A percentile compares a stretch with the other conserved stretches of the same genome.
Conservation (phyloP, 805 yeast genomes). For the Vanderwaltozyma verrucispora region DNA sequence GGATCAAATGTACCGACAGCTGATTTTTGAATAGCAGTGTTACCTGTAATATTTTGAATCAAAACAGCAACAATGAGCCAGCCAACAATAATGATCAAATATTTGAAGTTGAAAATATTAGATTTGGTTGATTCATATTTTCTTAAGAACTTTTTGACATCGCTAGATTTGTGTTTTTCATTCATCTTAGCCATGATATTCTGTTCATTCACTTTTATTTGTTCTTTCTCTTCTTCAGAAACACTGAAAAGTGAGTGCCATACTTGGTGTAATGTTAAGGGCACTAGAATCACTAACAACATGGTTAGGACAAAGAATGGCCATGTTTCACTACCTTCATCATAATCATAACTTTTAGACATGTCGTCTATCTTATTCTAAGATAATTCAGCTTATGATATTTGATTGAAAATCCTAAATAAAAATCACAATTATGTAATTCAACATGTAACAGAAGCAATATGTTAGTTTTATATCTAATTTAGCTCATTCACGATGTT, state of each 20-base stretch:
- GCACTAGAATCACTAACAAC: conserved; percentile 55
- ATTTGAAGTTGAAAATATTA: conserved; percentile 13
- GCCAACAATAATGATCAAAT: conserved; percentile 35
- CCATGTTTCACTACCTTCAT: conserved; percentile 87
- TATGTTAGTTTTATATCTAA: no score
- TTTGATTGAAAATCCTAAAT: no score
- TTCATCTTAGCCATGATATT: conserved; percentile 10
- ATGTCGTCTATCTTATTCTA: conserved; percentile 4
- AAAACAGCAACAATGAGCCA: conserved; percentile 48
- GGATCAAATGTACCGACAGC: conserved; percentile 63
- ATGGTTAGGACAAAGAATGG: conserved; percentile 79
- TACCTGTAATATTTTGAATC: conserved; percentile 28
- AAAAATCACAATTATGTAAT: no score
- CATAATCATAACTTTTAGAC: conserved; percentile 43
- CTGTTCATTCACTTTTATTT: background rate
- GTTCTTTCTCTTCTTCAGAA: conserved; percentile 3
- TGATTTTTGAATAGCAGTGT: conserved; percentile 37
- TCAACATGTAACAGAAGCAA: no score
- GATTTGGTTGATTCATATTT: conserved; percentile 12
- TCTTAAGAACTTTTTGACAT: conserved; percentile 16
- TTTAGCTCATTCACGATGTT: no score
- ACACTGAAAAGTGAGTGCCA: conserved; percentile 19
- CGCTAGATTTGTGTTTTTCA: conserved; percentile 12
- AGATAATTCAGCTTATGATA: no score
- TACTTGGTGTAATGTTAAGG: conserved; percentile 39